These are phyloP conservation scores for Tolypocladium ovalisporum DNA, from an alignment of 2,329 filamentous ascomycete species.

Conservation along the genomic window DNA sequence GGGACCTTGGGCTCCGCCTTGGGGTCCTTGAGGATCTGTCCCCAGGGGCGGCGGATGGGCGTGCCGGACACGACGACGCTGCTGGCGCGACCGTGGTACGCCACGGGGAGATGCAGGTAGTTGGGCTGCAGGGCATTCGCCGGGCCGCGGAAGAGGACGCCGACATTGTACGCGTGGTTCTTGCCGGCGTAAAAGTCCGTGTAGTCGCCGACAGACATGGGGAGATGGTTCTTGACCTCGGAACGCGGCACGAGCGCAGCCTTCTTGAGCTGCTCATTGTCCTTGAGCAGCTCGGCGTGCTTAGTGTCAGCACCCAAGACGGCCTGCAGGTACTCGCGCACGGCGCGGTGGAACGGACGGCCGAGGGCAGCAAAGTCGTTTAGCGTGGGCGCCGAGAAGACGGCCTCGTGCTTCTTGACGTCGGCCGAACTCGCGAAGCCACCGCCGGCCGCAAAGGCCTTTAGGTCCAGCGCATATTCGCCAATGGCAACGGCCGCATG, in stretches of 20 bases:
- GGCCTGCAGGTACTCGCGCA: conserved; percentile 59
- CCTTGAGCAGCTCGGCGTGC: conserved; percentile 18
- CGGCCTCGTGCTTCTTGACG: conserved; percentile 12
- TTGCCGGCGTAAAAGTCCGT: conserved; percentile 76
- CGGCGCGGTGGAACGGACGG: conserved; percentile 54
- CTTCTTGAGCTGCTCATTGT: conserved; percentile 21
- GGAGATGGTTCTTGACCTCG: conserved; percentile 56
- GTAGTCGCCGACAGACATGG: conserved; percentile 71
- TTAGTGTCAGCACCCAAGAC: conserved; percentile 44
- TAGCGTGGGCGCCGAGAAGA: conserved; percentile 17
- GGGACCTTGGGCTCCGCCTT: conserved; percentile 41
- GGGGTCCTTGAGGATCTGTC: conserved; percentile 50
- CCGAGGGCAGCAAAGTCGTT: conserved; percentile 41
- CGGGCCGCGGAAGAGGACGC: conserved; percentile 61
- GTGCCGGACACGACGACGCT: conserved; percentile 68
- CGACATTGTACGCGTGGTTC: conserved; percentile 64
- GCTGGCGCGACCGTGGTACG: conserved; percentile 69
- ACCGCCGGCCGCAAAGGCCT: conserved; percentile 38
- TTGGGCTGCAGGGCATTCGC: conserved; percentile 69
- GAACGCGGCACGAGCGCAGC: conserved; percentile 16
- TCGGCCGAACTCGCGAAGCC: conserved; percentile 25
- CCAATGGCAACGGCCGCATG: conserved; percentile 65
- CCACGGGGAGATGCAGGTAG: conserved; percentile 70
- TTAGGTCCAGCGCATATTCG: conserved; percentile 58
- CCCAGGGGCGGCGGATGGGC: conserved; percentile 58